Evolutionary conservation across 2,329 filamentous ascomycete species (phyloP), one percentile per base, ranked within the genome.

Genomic region (Epichloe scottii): DNA sequence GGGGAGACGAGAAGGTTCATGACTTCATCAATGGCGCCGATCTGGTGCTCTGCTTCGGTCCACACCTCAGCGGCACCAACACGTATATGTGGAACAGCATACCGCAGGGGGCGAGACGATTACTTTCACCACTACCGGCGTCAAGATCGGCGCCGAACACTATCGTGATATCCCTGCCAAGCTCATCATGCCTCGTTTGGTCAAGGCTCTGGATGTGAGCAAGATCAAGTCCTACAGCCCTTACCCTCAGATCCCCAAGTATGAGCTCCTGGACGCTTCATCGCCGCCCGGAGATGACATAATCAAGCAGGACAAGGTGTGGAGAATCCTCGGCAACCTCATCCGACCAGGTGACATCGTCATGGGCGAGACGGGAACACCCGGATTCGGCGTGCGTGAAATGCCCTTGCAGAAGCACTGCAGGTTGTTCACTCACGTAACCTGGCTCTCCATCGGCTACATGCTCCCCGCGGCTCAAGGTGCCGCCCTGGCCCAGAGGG

Each of bases 401-500:
- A 70, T 77, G 30, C 62, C 68, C 2, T 69, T 82, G 3, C 77
- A 79, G 0, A 60, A 66, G 1, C 66, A 76, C 37, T 66, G 70
- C 1, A 66, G 66, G 3, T 65, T 74, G 23, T 73, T 82, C 54
- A 71, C 69, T 6, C 73, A 65, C 7, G 72, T 74, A 0, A 79
- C 77, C 33, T 82, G 77, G 75, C 68, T 79, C 2, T 81, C 76
- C 0, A 81, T 81, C 51, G 78, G 78, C 0, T 81, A 79, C 63
- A 81, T 79, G 64, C 71, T 83, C 0, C 75, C 76, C 1, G 78
- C 75, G 1, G 72, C 75, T 3, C 71, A 77, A 21, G 79, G 79
- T 3, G 75, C 75, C 0, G 72, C 75, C 0, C 64, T 81, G 0
- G 82, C 82, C 0, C 70, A 75, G 3, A 62, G 64, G 19, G 77